Base-by-base conservation (phyloP, 148 eudicot genomes). In the Vaccinium macrocarpon region DNA sequence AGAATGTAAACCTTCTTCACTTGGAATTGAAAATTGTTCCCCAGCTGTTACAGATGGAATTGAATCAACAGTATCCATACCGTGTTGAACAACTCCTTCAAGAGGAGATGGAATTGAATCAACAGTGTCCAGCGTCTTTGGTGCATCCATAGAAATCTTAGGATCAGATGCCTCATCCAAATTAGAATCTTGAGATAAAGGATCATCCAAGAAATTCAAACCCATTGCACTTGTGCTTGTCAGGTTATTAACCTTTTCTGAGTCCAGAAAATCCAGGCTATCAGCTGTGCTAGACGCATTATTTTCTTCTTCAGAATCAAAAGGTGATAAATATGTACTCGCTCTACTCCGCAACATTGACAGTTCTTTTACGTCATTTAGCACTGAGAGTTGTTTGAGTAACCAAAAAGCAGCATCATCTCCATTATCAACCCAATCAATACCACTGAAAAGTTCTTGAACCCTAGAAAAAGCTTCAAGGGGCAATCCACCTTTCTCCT, bases 401-500 rank as follows among this genome's bases (percentile, higher is more conserved):
- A 97, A 87, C 99, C 99, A 97, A 84, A 93, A 83, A 46, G 99
- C 88, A 86, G 99, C 98, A 90, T 97, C 99, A 71, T 97, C 99
- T 86, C 89, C 86, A 79, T 86, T 90, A 78, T 97, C 99, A 81
- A 86, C 92, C 99, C 99, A 97, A 61, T 94, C 98, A 81, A 90
- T 91, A 73, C 94, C 99, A 89, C 81, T 92, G 86, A 97, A 97
- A 82, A 97, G 92, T 89, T 97, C 99, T 87, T 95, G 98, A 82
- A 95, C 99, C 90, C 91, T 91, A 61, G 98, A 95, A 89, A 97
- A 97, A 56, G 99, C 99, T 92, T 97, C 99, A 79, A 97, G 93
- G 79, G 99, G 99, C 90, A 97, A 87, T 42, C 99, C 99, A 77
- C 98, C 99, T 89, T 87, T 92, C 84, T 95, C 99, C 81, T 93